Evolutionary conservation across 2,329 filamentous ascomycete species (phyloP), one percentile per base, ranked within the genome.

Genomic region (Aspergillus piperis): DNA sequence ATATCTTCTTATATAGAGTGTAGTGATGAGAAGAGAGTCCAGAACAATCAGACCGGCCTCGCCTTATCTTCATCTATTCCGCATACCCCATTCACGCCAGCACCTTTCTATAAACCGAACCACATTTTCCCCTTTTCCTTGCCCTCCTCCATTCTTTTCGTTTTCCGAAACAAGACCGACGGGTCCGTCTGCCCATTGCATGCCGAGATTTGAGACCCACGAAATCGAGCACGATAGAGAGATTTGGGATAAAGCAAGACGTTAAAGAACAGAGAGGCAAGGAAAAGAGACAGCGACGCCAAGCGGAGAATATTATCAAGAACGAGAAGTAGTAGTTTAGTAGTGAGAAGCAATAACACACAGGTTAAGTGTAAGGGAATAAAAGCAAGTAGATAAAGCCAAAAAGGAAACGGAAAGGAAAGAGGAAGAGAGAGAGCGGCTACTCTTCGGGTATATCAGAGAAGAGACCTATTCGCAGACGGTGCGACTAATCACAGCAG

Each of bases 391-490:
- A 51, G 30, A 41, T 41, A 23, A 39, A 36, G 50, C 15, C 8
- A 50, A 52, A 30, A 17, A 25, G n/a, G 17, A 54, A 54, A 51
- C 41, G 36, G 30, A 61, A 50, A 61, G 48, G 51, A 30, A 50
- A 59, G 19, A 49, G 56, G 62, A 59, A 56, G 57, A 62, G 58
- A 58, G 56, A 63, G 48, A 53, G 61, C 64, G 71, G 75, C 70
- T 71, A 78, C 58, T 90, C 88, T 69, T 90, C 88, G 48, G 87
- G 86, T 62, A 85, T 78, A 36, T 87, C 87, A 61, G 88, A 90
- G 74, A 92, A 90, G 62, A 91, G 79, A 56, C 89, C 88, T 74
- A 92, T 88, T 71, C 89, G 85, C 84, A 91, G 88, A 62, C 89
- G 88, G 77, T 92, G 89, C 76, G 88, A 90, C 89, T 92, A 76